Evolutionary conservation across 2,329 filamentous ascomycete species (phyloP), one percentile per base, ranked within the genome.

Genomic region (Waltergamsia citrina): DNA sequence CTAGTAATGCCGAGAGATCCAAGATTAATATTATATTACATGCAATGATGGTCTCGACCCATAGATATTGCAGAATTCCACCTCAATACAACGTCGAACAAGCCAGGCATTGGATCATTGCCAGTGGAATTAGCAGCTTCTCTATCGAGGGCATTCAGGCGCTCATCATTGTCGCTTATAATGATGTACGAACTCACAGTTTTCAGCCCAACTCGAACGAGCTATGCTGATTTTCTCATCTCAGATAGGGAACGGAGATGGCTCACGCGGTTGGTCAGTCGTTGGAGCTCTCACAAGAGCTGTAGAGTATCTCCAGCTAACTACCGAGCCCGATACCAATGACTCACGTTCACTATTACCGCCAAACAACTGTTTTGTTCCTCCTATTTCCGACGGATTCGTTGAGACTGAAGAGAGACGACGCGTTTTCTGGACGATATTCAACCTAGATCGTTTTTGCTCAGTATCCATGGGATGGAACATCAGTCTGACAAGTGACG

Each of bases 141-240:
- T 54, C 52, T 0, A 53, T 60, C 6, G 55, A 59, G 39, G 57
- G 52, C 16, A 33, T 59, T 6, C 57, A 60, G 32, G 55, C 56
- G 2, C 38, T 60, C 11, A 49, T 53, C 5, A 60, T 64, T 6
- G 42, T 60, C 23, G 52, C 52, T 2, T 60, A 59, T 35, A 50
- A 55, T 29, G 51, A 57, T 41, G 57, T 59, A n/a, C n/a, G n/a
- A 39, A 43, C 44, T n/a, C n/a, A n/a, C n/a, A n/a, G n/a, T n/a
- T n/a, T n/a, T n/a, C n/a, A n/a, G n/a, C n/a, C n/a, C 25, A 15
- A n/a, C 6, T 14, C 8, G 10, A n/a, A 7, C 18, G 6, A 10
- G 12, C 23, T 22, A 23, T 29, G 14, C 7, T 32, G 16, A 1
- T 3, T n/a, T n/a, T n/a, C n/a, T n/a, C n/a, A n/a, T n/a, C n/a